phyloP scores from a whole-genome alignment of 2,329 filamentous ascomycete species.

The Penicillium verrucosum region DNA sequence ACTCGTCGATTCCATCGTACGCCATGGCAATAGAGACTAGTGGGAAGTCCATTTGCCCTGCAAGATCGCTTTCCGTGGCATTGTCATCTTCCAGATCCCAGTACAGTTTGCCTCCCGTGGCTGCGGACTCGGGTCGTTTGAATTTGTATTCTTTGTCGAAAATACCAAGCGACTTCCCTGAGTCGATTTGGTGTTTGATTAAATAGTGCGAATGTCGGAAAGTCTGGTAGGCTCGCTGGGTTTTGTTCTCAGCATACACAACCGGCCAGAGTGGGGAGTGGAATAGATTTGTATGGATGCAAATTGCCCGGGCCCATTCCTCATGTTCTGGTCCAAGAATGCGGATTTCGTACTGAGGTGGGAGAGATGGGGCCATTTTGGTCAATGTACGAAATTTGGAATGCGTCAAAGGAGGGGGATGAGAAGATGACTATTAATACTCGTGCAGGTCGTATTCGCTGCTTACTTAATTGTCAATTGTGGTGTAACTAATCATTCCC shows the following conservation, averaged over 20 bases:
- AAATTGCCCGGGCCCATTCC: neutral
- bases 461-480: neutral
- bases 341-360: neutral
- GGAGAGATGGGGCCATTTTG: neutral
- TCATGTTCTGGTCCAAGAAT: neutral
- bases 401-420: neutral
- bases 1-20: neutral
- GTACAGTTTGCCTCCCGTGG: neutral
- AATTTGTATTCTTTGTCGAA: neutral
- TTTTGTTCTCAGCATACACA: neutral
- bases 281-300: neutral
- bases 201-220: neutral
- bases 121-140: neutral
- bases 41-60: neutral
- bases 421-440: neutral
- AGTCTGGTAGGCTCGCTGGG: neutral
- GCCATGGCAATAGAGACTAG: neutral
- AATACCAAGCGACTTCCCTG: neutral
- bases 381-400: neutral
- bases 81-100: neutral
- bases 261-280: neutral
- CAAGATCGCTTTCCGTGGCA: neutral
- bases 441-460: neutral
- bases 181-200: neutral
- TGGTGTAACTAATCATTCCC: neutral